Conservation (phyloP, 345 rosid genomes). For the Corymbia maculata region DNA sequence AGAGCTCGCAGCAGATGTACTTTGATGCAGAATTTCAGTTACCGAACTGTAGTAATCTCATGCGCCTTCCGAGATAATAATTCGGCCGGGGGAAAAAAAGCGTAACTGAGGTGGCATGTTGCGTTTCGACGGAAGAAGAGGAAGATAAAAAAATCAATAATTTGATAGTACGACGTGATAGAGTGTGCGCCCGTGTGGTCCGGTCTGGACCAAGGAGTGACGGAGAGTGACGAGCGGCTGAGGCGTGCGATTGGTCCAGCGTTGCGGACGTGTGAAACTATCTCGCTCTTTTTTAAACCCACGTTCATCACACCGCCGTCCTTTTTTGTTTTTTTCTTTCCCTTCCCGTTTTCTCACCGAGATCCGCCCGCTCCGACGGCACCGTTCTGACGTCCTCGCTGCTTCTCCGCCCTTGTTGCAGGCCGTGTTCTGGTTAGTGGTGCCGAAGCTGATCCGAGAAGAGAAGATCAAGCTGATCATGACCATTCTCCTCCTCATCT, state of each 20-base stretch:
- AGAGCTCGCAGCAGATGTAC: background rate
- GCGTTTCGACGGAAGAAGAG: background rate
- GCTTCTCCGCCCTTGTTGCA: slow-evolving; percentile 12
- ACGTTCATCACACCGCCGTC: background rate
- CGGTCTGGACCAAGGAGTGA: background rate
- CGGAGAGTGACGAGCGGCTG: background rate
- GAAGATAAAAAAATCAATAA: background rate
- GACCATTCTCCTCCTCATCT: slow-evolving; percentile 47
- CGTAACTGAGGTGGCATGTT: background rate
- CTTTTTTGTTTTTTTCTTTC: background rate
- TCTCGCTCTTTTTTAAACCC: background rate
- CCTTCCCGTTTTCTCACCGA: background rate
- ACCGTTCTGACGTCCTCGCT: background rate
- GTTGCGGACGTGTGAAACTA: background rate
- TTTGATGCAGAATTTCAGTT: background rate
- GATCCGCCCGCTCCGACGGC: background rate
- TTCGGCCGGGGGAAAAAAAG: background rate
- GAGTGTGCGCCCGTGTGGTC: background rate
- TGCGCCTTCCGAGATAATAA: background rate
- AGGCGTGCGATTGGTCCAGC: background rate
- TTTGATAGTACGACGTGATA: background rate
- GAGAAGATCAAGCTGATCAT: slow-evolving; percentile 53
- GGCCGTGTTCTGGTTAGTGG: slow-evolving; percentile 72
- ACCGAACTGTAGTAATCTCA: background rate
- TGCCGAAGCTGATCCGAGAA: slow-evolving; percentile 57